A percentile compares a stretch with the other conserved stretches of the same genome.
These are phyloP conservation scores for Fistulinella cinereoalba DNA, from an alignment of 1,284 basidiomycete genomes.

Conservation along the genomic window DNA sequence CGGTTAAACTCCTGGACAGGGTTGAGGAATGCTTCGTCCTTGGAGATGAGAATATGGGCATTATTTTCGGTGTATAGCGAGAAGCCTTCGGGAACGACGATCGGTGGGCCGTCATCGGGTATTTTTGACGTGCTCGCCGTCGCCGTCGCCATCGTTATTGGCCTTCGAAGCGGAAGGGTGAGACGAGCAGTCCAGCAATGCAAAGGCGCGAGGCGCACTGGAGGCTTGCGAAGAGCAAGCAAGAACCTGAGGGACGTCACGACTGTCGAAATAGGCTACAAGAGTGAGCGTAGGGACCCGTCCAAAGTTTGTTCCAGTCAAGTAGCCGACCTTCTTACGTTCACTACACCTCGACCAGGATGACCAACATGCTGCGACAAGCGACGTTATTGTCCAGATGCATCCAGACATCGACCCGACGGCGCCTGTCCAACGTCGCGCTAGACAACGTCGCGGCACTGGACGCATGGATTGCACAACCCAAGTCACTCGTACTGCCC, in stretches of 20 bases:
- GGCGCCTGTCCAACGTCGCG: constrained; percentile 7
- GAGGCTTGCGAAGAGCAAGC: constrained; percentile 24
- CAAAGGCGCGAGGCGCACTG: constrained; percentile 19
- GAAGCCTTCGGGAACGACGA: constrained; percentile 69
- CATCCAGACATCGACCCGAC: constrained; percentile 4
- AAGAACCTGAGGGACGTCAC: constrained; percentile 18
- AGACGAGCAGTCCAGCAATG: constrained; percentile 5
- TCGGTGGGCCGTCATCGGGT: constrained; percentile 15
- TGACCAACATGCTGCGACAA: too few species aligned
- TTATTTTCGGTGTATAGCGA: constrained; percentile 83
- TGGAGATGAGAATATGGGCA: constrained; percentile 76
- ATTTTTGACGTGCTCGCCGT: constrained; percentile 1
- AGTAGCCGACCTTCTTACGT: too few species aligned
- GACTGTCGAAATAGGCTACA: constrained; percentile 5
- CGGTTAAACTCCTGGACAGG: constrained; percentile 99
- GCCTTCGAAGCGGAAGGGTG: constrained; percentile 1
- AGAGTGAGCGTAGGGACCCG: too few species aligned
- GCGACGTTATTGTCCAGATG: neutral
- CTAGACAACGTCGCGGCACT: constrained; percentile 28
- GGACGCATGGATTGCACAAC: constrained; percentile 50
- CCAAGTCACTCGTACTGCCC: constrained; percentile 39
- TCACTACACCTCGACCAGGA: too few species aligned
- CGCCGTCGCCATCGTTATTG: constrained; percentile 11
- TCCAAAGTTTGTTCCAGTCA: too few species aligned
- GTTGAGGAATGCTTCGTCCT: constrained; percentile 89